Conservation (phyloP, 352 stramenopile genomes). For the Globisporangium nunn region DNA sequence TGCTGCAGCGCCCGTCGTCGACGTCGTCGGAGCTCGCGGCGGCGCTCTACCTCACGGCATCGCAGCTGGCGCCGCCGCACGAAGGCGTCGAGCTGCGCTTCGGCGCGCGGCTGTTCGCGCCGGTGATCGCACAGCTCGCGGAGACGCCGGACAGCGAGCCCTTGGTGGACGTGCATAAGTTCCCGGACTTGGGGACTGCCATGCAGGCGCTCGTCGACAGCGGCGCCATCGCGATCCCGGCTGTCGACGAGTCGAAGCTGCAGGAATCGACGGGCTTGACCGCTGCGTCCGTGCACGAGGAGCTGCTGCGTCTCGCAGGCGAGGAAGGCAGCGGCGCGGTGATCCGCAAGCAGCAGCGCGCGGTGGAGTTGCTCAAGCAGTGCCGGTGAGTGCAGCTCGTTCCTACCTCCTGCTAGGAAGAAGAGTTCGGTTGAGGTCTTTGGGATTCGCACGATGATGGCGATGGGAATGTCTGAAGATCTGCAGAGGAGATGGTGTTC, state of each 20-base stretch:
- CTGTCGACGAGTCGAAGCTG: not conserved
- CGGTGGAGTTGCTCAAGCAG: conserved; percentile 44
- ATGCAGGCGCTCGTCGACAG: conserved; percentile 39
- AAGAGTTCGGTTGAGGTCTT: not conserved
- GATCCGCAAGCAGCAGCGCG: conserved; percentile 53
- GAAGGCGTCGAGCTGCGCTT: conserved; percentile 74
- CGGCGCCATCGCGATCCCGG: conserved; percentile 17
- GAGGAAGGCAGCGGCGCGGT: conserved; percentile 53
- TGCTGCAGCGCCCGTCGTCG: conserved; percentile 24
- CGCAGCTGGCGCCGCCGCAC: conserved; percentile 57
- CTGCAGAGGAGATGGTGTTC: conserved; percentile 47
- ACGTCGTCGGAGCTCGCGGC: conserved; percentile 25
- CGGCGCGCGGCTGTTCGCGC: conserved; percentile 48
- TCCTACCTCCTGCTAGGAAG: not conserved
- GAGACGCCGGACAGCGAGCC: conserved; percentile 16
- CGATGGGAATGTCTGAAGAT: conserved; percentile 17
- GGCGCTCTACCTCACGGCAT: conserved; percentile 63
- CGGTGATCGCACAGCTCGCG: conserved; percentile 41
- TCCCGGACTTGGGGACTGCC: conserved; percentile 46
- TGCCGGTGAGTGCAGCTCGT: conserved; percentile 21
- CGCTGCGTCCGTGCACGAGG: conserved; percentile 42
- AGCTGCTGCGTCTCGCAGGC: conserved; percentile 44
- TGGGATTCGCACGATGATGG: not conserved
- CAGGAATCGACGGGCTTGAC: conserved; percentile 11
- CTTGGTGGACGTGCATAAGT: conserved; percentile 8